phyloP scores from a whole-genome alignment of 257 asterid species.

The Nicotiana tomentosiformis region DNA sequence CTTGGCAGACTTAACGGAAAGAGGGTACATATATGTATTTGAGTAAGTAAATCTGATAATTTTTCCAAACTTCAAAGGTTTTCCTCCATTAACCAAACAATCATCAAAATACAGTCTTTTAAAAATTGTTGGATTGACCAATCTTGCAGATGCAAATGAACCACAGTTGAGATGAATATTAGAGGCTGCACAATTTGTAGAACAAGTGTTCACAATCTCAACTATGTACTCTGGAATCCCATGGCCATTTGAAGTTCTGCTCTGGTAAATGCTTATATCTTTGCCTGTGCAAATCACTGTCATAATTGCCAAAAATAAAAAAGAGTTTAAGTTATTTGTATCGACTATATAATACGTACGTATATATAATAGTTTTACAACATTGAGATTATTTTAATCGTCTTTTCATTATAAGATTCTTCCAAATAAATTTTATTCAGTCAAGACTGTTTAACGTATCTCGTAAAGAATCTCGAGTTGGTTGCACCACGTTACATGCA shows the following conservation, averaged over 20 bases:
- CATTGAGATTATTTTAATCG: too few relatives aligned
- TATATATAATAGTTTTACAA: too few relatives aligned
- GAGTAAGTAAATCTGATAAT: conserved; percentile 51
- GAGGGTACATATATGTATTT: conserved; percentile 54
- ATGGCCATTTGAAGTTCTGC: conserved; percentile 35
- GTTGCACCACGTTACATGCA: too few relatives aligned
- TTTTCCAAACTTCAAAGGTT: conserved; percentile 42
- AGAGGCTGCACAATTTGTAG: conserved; percentile 46
- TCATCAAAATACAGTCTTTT: conserved; percentile 52
- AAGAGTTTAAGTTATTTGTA: not conserved
- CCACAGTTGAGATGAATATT: conserved; percentile 53
- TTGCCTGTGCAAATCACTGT: conserved; percentile 36
- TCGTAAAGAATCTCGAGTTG: too few relatives aligned
- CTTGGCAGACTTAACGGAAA: conserved; percentile 47
- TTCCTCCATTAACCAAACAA: conserved; percentile 55
- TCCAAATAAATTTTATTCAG: too few relatives aligned
- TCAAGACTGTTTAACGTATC: too few relatives aligned
- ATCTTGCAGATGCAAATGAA: conserved; percentile 62
- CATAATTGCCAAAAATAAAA: not conserved
- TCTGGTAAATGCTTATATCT: conserved; percentile 59
- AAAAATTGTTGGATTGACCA: conserved; percentile 49
- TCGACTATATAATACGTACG: too few relatives aligned
- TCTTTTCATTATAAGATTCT: too few relatives aligned
- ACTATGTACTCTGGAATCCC: conserved; percentile 62
- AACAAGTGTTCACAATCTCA: conserved; percentile 57